Conservation (phyloP, 2,329 filamentous ascomycete genomes). For the Trichoderma arundinaceum region DNA sequence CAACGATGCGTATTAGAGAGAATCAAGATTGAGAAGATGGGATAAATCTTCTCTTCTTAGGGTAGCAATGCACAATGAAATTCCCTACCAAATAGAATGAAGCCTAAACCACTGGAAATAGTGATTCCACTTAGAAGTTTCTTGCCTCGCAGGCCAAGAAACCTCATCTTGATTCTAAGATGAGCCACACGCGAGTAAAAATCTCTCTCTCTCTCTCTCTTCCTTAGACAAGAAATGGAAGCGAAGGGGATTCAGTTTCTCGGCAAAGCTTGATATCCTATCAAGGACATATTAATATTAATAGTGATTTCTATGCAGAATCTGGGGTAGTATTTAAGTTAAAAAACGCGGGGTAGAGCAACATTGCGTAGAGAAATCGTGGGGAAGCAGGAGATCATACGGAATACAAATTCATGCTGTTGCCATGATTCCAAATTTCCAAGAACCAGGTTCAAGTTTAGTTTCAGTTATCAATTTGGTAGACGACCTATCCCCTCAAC, state of each 20-base stretch:
- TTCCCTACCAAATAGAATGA: slow-evolving; percentile 16
- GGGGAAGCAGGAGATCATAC: background rate
- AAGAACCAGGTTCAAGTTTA: background rate
- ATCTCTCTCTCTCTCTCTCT: too few species aligned
- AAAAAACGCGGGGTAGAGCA: slow-evolving; percentile 20
- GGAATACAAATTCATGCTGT: background rate
- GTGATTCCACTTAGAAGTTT: slow-evolving; percentile 22
- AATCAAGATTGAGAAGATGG: background rate
- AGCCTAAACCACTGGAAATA: slow-evolving; percentile 23
- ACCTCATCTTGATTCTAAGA: background rate
- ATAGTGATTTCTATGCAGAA: background rate
- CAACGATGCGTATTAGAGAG: background rate
- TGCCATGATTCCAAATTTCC: background rate
- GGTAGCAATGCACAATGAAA: background rate
- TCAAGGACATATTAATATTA: background rate
- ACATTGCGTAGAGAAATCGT: slow-evolving; percentile 1
- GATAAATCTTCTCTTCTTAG: background rate
- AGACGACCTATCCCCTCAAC: background rate
- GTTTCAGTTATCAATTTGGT: background rate
- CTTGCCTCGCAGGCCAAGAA: slow-evolving; percentile 14
- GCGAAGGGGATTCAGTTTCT: too few species aligned
- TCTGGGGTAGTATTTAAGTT: slow-evolving; percentile 24
- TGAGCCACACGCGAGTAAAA: too few species aligned
- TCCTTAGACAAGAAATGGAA: too few species aligned
- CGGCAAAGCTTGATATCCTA: background rate